Base-by-base conservation (phyloP, 2,329 filamentous ascomycete genomes). In the Diaporthe eres region DNA sequence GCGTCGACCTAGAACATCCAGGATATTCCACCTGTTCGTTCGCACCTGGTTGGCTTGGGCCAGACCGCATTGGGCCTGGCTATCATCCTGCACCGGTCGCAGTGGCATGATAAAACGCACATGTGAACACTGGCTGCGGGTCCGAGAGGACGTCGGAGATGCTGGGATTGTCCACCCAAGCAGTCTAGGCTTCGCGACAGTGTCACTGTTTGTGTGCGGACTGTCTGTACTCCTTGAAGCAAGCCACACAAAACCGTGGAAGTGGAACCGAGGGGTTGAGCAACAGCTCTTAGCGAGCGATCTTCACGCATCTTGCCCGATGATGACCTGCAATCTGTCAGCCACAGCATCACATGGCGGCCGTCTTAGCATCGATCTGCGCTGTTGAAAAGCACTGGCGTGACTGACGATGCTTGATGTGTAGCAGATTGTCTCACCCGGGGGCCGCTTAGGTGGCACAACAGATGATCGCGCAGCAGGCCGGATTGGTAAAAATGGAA, bases 401-500 rank as follows among this genome's bases (percentile, higher is more conserved):
- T 42, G 28, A 25, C 55, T 51, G 39, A 25, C 42, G 28, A 6
- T 37, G 67, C 31, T 42, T n/a, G 8, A 37, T 22, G 68, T 28
- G 71, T 34, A 31, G 42, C 63, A 51, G 63, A 49, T n/a, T 51
- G 63, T 51, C 63, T 67, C 61, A n/a, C 61, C 5, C 31, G 22
- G 61, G 28, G 28, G 61, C 15, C n/a, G 28, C 42, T 49, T n/a
- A 19, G 28, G 19, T 61, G 28, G 13, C 55, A 61, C 42, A 39
- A 60, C 55, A 61, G 55, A 13, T 13, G 44, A 57, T 72, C 19
- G 51, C 70, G 34, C 39, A 25, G 55, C 34, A 25, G 58, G 19
- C 42, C 57, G 9, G 58, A 31, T 15, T 63, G 44, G 57, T 49
- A 63, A 31, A 25, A 42, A 42, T 51, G 13, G 42, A 72, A 51